Base-by-base conservation (phyloP, 2,329 filamentous ascomycete species). In the Fusarium sp. region DNA sequence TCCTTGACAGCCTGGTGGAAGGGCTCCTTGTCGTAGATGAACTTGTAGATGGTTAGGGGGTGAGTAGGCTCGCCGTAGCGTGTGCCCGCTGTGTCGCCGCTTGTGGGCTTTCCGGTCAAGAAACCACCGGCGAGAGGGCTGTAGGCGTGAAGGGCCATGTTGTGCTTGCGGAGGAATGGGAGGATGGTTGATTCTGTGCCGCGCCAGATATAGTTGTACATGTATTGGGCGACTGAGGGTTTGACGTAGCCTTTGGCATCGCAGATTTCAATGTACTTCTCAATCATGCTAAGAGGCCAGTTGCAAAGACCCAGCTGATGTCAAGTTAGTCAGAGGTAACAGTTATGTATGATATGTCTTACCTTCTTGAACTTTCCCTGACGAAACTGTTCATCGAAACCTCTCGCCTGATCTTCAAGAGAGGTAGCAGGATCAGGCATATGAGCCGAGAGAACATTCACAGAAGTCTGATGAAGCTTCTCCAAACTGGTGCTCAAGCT, bases 301-400 rank as follows among this genome's bases (percentile, higher is more conserved):
- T 50, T 50, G 29, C 46, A 50, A 50, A 50, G 46, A 9, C 46
- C 46, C 7, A 50, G 5, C 46, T 50, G 9, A 14, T 15, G 5
- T 14, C 5, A 8, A 4, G 9, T 50, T 8, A 50, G 27, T 12
- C 3, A 32, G 11, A 8, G 10, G 3, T 3, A 5, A 5, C 8
- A 7, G 2, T 6, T 0, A n/a, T 18, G 0, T 49, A 10, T 14
- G 1, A 6, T 18, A 34, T 10, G 8, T 32, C 20, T 32, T 10
- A 24, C 46, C 29, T 24, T 50, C 8, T 50, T 50, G 20, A 50
- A 50, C 1, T 50, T 50, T 3, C 46, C 46, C n/a, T 50, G 20
- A 1, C 27, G 20, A 20, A 24, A 50, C 27, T 50, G 46, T 11
- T 50, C 29, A 24, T 50, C 29, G 6, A 50, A 50, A 3, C 46